Base-by-base conservation (phyloP, 2,329 filamentous ascomycete species). In the Pezicula neosporulosa region DNA sequence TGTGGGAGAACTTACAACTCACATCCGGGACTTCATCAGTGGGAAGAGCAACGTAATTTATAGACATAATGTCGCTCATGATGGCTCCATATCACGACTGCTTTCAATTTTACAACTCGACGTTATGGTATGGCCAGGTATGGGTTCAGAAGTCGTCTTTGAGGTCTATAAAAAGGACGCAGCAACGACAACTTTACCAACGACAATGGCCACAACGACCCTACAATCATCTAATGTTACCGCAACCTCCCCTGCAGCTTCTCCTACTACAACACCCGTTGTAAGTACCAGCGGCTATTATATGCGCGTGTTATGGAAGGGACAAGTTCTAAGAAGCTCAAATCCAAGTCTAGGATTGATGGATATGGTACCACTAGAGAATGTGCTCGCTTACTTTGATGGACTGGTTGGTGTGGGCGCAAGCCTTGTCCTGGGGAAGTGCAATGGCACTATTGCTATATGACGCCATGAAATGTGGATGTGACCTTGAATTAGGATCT, bases 111-210 rank as follows among this genome's bases (percentile, higher is more conserved):
- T 94, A 62, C 89, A 93, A 69, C 63, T 87, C 1, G 84, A 90
- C 19, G 67, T 75, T 48, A 93, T 93, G 88, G 83, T 90, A 1
- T 93, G 89, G 89, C 89, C 89, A 0, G 89, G 89, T 0, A 91
- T 93, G 88, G 89, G 89, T 0, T 76, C 82, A 9, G 89, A 93
- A 69, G 75, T 93, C 0, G 80, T 91, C 0, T 90, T 92, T 64
- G 89, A 93, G 71, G 64, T 92, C 28, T 91, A 84, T 61, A 72
- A 68, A 60, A 75, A 72, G 60, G 65, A 66, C 39, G 56, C 62
- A 3, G 16, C 39, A 7, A 48, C 49, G 7, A 19, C 50, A n/a
- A 33, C 9, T n/a, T n/a, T n/a, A 8, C 33, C 36, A 12, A 44
- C 52, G 16, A 47, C 57, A 30, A 48, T 35, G 15, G 41, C 47